These are phyloP conservation scores for Infundibulicybe gibba DNA, from an alignment of 768 basidiomycete species.

Conservation along the genomic window DNA sequence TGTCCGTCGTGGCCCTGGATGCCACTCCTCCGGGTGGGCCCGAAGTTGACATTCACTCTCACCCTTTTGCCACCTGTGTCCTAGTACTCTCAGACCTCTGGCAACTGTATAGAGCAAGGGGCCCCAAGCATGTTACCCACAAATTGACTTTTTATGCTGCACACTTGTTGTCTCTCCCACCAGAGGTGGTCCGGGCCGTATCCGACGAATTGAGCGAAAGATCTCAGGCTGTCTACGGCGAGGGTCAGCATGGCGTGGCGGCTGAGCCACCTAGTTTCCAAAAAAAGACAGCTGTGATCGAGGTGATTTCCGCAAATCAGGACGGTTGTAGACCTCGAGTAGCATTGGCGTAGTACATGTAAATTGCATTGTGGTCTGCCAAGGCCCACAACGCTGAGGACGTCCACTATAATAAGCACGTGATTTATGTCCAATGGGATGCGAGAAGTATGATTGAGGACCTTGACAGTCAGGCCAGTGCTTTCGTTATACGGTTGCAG, in stretches of 20 bases:
- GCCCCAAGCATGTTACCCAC: constrained; percentile 39
- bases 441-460: constrained; percentile 5
- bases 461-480: constrained; percentile 8
- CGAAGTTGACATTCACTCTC: constrained; percentile 28
- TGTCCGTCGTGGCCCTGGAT: constrained; percentile 24
- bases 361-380: too few species aligned
- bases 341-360: too few species aligned
- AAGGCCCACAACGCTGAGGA: too few species aligned
- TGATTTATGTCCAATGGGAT: neutral
- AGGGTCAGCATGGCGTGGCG: constrained; percentile 5
- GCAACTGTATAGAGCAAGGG: constrained; percentile 29
- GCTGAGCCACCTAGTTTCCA: neutral
- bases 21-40: constrained; percentile 6
- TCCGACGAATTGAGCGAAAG: constrained; percentile 34
- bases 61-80: constrained; percentile 26
- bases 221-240: constrained; percentile 19
- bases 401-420: neutral
- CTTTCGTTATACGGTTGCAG: neutral
- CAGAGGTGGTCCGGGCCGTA: constrained; percentile 32
- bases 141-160: constrained; percentile 74
- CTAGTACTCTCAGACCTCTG: constrained; percentile 55
- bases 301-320: too few species aligned
- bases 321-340: too few species aligned
- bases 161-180: constrained; percentile 49
- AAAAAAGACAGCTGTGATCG: too few species aligned